Base-by-base conservation (phyloP, 305 asterid genomes). In the Rubia peregrina region DNA sequence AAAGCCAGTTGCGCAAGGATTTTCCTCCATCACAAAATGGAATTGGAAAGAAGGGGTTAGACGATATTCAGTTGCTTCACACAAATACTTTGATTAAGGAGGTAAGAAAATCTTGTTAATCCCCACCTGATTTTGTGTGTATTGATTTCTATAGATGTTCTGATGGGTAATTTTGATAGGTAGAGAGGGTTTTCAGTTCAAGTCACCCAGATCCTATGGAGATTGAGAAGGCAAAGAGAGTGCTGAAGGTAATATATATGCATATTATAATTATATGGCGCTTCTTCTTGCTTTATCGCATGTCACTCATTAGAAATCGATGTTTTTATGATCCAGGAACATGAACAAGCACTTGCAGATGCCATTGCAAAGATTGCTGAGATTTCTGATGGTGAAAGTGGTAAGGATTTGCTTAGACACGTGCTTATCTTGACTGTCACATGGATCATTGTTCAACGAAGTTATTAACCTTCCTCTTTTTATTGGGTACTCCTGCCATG, bases 341-440 rank as follows among this genome's bases (percentile, higher is more conserved):
- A 90, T 53, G 98, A 90, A 79, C 95, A 88, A 81, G 96, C 96
- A 70, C 90, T 93, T 69, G 80, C 82, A 11, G 96, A 89, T 75
- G 97, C 95, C 72, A 87, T 93, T 78, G 83, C 95, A 68, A 87
- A 85, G 83, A 89, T 93, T 22, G 96, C 82, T 46, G 95, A 87
- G 66, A 76, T 87, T 48, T 91, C 98, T 62, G 98, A 91, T 68
- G 91, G 92, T 72, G 96, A 93, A 83, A 87, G 91, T 74, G 98
- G 98, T 93, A 87, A 5, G 78, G 49, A 57, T 62, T 73, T 61
- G 33, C 48, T 53, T 63, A 44, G 68, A 62, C 33, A 48, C 68
- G 14, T 77, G 43, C 10, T 19, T 26, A 11, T 61, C 46, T 63
- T 65, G 57, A 68, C 11, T 67, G 59, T 53, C 62, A 38, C 56